Conservation (phyloP, 2,329 filamentous ascomycete genomes). For the Dryadomyces quercivorus region DNA sequence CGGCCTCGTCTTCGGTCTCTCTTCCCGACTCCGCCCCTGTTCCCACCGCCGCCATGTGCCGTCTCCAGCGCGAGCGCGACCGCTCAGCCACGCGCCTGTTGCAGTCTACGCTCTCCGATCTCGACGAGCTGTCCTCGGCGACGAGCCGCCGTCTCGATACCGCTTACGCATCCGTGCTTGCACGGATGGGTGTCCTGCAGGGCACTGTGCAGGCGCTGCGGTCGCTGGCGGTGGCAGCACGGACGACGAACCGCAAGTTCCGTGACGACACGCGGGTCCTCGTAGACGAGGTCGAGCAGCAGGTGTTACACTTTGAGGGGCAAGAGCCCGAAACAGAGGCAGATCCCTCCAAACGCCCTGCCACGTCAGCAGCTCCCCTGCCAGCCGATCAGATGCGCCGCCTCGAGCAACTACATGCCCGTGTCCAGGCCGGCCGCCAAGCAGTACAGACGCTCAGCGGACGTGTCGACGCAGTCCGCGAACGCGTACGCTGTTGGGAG, state of each 20-base stretch:
- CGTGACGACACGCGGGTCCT: constrained; percentile 45
- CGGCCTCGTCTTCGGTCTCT: constrained; percentile 1
- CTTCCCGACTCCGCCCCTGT: neutral
- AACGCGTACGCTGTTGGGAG: constrained; percentile 56
- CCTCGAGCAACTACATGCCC: constrained; percentile 47
- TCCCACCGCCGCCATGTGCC: constrained; percentile 3
- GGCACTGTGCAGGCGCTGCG: constrained; percentile 52
- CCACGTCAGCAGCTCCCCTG: constrained; percentile 22
- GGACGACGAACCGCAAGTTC: constrained; percentile 46
- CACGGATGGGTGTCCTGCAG: constrained; percentile 53
- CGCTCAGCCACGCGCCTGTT: constrained; percentile 7
- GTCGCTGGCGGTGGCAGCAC: constrained; percentile 51
- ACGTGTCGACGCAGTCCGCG: constrained; percentile 51
- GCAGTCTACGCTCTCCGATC: constrained; percentile 4
- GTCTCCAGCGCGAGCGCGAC: constrained; percentile 6
- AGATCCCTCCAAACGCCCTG: neutral
- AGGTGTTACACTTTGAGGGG: constrained; percentile 26
- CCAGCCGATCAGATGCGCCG: constrained; percentile 54
- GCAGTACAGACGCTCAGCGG: constrained; percentile 47
- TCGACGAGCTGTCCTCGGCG: constrained; percentile 31
- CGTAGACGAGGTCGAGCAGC: constrained; percentile 44
- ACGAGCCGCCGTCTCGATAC: constrained; percentile 58
- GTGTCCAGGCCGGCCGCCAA: constrained; percentile 47
- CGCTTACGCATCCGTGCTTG: constrained; percentile 61
- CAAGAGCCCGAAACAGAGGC: neutral